Evolutionary conservation across 163 green algal species (phyloP).

Genomic region (Coccomyxa subellipsoidea): DNA sequence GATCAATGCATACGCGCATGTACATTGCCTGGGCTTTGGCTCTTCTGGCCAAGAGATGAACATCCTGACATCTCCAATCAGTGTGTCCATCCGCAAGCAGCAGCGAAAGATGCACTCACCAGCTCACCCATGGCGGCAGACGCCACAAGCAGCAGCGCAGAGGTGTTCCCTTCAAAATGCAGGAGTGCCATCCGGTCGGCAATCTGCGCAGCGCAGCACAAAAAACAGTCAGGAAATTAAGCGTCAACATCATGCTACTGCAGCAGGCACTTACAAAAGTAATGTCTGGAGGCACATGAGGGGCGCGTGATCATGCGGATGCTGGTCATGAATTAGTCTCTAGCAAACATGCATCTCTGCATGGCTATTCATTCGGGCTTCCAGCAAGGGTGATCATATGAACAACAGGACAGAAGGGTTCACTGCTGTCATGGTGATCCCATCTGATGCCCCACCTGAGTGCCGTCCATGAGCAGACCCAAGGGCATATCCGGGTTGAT

Average conservation of each 20-base stretch:
- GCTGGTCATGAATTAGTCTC: no score
- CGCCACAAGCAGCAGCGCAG: not conserved
- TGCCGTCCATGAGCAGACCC: not conserved
- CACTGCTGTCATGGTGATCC: not conserved
- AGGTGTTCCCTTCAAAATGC: not conserved
- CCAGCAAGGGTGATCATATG: no score
- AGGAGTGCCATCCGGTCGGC: conserved; percentile 7
- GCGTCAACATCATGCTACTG: not conserved
- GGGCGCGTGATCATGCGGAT: not conserved
- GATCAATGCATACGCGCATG: no score
- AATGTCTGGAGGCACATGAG: not conserved
- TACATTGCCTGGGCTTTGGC: no score
- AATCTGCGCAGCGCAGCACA: not conserved
- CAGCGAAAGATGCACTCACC: not conserved
- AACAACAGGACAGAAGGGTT: no score
- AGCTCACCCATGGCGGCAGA: not conserved
- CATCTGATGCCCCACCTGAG: not conserved
- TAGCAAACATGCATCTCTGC: no score
- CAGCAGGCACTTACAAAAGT: not conserved
- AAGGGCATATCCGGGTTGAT: not conserved
- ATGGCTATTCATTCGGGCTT: no score
- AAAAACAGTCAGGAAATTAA: not conserved
- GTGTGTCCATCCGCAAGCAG: not conserved
- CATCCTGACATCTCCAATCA: not conserved
- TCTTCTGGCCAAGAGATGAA: no score